These are phyloP conservation scores for Leccinum fibrillosum DNA, from an alignment of 768 basidiomycete genomes.

Conservation along the genomic window DNA sequence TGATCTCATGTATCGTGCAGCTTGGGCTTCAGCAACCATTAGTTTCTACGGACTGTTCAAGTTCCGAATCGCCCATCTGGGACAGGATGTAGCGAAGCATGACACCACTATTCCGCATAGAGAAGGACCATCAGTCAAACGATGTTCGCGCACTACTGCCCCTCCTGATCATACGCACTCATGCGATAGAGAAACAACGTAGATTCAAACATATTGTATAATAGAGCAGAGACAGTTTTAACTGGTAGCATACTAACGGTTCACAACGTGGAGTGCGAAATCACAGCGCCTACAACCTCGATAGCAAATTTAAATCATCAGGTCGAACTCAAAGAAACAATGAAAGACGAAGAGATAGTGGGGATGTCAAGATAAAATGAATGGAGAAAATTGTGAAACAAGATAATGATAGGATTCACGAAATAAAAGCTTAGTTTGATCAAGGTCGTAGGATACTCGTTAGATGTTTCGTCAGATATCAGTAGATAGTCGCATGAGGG, in stretches of 20 bases:
- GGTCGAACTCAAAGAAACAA: not conserved
- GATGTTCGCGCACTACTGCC: too few relatives aligned
- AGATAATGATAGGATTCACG: slow-evolving; percentile 28
- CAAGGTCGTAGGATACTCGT: slow-evolving; percentile 20
- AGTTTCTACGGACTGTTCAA: too few relatives aligned
- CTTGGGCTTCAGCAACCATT: too few relatives aligned
- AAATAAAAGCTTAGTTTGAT: slow-evolving; percentile 2
- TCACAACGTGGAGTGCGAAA: not conserved
- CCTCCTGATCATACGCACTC: not conserved
- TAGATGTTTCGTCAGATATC: slow-evolving; percentile 6
- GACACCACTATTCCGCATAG: too few relatives aligned
- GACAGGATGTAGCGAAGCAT: too few relatives aligned
- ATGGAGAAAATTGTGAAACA: not conserved
- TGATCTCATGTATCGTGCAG: too few relatives aligned
- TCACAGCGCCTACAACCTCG: not conserved
- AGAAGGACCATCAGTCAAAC: too few relatives aligned
- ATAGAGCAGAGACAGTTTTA: slow-evolving; percentile 4
- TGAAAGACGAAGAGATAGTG: not conserved
- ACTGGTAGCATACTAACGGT: not conserved
- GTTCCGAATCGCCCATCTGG: too few relatives aligned
- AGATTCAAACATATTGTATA: slow-evolving; percentile 22
- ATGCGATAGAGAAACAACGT: slow-evolving; percentile 1
- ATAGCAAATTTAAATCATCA: not conserved
- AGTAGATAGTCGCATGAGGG: not conserved
- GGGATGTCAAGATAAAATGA: slow-evolving; percentile 2